Conservation (phyloP, 2,329 filamentous ascomycete species). For the Phoma sp. region DNA sequence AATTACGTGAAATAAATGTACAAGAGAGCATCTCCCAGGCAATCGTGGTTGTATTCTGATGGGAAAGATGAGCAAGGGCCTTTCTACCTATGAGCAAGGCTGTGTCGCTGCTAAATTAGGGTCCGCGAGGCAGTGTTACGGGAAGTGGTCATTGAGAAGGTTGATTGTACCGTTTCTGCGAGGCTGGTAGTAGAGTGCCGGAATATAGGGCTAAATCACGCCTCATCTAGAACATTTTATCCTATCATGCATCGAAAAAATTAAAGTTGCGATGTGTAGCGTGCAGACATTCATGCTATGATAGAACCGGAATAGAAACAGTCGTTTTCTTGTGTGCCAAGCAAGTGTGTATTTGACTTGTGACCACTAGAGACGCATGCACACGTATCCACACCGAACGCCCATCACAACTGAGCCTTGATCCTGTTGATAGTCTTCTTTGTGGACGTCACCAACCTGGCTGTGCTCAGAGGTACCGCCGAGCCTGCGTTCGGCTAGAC, state of each 20-base stretch:
- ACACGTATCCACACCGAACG: not conserved
- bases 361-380: not conserved
- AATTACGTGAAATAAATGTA: conserved; percentile 8
- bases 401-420: not conserved
- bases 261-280: not conserved
- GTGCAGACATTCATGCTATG: conserved; percentile 5
- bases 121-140: conserved; percentile 23
- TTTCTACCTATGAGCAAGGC: not conserved
- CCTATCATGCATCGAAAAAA: not conserved
- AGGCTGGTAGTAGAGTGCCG: not conserved
- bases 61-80: not conserved
- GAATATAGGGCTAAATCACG: conserved; percentile 7
- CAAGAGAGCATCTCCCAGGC: not conserved
- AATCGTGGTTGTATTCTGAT: not conserved
- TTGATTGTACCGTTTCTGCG: conserved; percentile 4
- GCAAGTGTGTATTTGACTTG: not conserved
- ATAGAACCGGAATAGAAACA: conserved; percentile 18
- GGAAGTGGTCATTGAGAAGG: conserved; percentile 11
- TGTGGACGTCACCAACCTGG: conserved; percentile 33
- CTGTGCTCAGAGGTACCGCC: conserved; percentile 31
- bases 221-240: not conserved
- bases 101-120: not conserved
- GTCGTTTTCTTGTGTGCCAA: conserved; percentile 4
- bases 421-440: conserved; percentile 10
- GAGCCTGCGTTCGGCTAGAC: conserved; percentile 22